Conservation (phyloP, 2,329 filamentous ascomycete species). For the Fusarium zealandicum region DNA sequence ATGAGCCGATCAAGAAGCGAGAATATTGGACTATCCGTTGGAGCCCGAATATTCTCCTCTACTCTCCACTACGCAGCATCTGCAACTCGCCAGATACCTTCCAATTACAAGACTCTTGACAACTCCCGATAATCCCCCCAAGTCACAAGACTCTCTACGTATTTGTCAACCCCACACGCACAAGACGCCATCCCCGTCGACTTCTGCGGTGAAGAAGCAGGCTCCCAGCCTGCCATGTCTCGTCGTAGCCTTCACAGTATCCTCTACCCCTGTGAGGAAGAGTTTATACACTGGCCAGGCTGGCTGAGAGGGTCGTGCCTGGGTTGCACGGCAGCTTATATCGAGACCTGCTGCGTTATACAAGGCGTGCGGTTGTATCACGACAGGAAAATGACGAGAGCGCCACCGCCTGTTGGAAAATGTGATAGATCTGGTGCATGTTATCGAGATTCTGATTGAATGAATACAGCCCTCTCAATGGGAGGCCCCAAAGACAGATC, state of each 20-base stretch:
- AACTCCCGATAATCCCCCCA: slow-evolving; percentile 15
- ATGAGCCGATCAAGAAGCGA: no score
- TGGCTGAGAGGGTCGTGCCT: slow-evolving; percentile 1
- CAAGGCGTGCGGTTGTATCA: slow-evolving; percentile 21
- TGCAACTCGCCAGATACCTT: not conserved
- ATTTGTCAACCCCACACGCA: not conserved
- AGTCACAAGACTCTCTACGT: not conserved
- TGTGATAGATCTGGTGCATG: not conserved
- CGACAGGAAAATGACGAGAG: slow-evolving; percentile 19
- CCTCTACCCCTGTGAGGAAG: not conserved
- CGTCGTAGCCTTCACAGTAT: not conserved
- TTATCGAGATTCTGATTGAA: not conserved
- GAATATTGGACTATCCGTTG: no score
- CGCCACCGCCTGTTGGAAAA: slow-evolving; percentile 23
- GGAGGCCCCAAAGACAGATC: no score
- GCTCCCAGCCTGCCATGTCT: not conserved
- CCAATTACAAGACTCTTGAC: not conserved
- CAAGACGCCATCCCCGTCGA: slow-evolving; percentile 7
- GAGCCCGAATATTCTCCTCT: not conserved
- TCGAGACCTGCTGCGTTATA: slow-evolving; percentile 20
- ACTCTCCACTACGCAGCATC: not conserved
- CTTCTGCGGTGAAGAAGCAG: slow-evolving; percentile 24
- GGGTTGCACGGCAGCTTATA: slow-evolving; percentile 19
- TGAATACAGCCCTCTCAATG: no score
- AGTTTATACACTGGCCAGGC: slow-evolving; percentile 1